phyloP scores from a whole-genome alignment of 352 stramenopile genomes.

The Phytophthora sansomeana region DNA sequence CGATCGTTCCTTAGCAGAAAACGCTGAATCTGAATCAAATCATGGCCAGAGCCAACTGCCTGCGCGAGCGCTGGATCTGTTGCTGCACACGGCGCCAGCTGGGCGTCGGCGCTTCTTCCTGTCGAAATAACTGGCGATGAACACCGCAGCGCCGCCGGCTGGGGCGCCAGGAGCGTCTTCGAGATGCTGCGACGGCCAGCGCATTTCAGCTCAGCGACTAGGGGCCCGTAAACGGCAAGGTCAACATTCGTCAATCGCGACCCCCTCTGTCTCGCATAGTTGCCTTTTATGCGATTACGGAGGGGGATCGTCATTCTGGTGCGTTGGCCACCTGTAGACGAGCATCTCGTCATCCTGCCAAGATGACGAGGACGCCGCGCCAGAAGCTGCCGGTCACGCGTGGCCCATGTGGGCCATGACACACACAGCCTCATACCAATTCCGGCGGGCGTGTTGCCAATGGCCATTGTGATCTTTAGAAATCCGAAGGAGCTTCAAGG shows the following conservation, averaged over 20 bases:
- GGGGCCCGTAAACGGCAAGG: constrained; percentile 14
- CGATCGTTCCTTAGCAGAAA: too few species aligned
- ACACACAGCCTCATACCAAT: neutral
- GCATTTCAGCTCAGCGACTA: neutral
- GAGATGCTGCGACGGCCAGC: neutral
- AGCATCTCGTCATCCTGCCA: too few species aligned
- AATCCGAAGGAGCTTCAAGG: constrained; percentile 14
- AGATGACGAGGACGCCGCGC: constrained; percentile 11
- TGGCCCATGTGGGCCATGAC: neutral
- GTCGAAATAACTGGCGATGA: constrained; percentile 2
- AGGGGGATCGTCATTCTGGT: constrained; percentile 16
- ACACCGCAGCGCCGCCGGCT: neutral
- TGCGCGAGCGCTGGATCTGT: constrained; percentile 14
- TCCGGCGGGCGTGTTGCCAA: neutral
- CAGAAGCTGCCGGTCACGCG: too few species aligned
- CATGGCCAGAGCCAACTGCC: neutral
- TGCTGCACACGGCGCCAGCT: neutral
- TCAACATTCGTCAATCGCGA: constrained; percentile 21
- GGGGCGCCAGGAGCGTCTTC: constrained; percentile 5
- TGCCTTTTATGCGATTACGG: constrained; percentile 20
- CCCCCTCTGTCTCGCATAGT: constrained; percentile 10
- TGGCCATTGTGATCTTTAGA: neutral
- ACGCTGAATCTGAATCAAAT: constrained; percentile 10
- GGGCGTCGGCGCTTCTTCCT: too few species aligned
- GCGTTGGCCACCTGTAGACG: too few species aligned